These are phyloP conservation scores for Stephania yunnanensis DNA, from an alignment of 164 flowering plant genomes.

Conservation along the genomic window DNA sequence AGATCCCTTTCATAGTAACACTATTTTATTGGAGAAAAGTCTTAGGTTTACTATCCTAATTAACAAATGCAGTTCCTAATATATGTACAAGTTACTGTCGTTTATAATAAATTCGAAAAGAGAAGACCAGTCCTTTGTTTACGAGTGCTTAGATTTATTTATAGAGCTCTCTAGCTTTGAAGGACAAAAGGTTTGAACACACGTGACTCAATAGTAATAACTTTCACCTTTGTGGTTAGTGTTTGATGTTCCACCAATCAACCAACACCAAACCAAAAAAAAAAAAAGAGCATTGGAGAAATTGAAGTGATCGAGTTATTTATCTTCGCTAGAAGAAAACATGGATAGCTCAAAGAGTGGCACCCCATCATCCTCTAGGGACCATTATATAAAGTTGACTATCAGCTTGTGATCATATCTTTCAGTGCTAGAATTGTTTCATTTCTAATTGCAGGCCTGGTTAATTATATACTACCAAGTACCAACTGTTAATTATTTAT, in stretches of 20 bases:
- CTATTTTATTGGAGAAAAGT: not conserved
- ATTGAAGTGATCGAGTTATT: not conserved
- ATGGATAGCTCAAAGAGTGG: not conserved
- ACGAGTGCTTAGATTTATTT: not conserved
- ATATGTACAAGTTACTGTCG: not conserved
- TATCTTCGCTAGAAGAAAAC: not conserved
- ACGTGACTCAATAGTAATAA: not conserved
- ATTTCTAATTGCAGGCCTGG: not conserved
- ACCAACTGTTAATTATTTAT: too few species aligned
- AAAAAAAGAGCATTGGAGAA: not conserved
- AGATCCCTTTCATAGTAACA: not conserved
- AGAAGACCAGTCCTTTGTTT: too few species aligned
- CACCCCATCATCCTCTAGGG: not conserved
- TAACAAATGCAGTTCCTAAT: not conserved
- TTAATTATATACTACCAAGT: not conserved
- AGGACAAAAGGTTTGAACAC: not conserved
- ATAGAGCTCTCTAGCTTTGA: not conserved
- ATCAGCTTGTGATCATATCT: not conserved
- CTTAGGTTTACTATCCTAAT: not conserved
- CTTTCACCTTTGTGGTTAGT: not conserved
- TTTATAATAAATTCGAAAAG: not conserved
- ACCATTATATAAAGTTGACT: not conserved
- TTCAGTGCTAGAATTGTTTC: not conserved
- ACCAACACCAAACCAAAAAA: not conserved
- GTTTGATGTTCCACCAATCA: not conserved